These are phyloP conservation scores for Metschnikowia amazonensis DNA, from an alignment of 805 yeast genomes.

Conservation along the genomic window DNA sequence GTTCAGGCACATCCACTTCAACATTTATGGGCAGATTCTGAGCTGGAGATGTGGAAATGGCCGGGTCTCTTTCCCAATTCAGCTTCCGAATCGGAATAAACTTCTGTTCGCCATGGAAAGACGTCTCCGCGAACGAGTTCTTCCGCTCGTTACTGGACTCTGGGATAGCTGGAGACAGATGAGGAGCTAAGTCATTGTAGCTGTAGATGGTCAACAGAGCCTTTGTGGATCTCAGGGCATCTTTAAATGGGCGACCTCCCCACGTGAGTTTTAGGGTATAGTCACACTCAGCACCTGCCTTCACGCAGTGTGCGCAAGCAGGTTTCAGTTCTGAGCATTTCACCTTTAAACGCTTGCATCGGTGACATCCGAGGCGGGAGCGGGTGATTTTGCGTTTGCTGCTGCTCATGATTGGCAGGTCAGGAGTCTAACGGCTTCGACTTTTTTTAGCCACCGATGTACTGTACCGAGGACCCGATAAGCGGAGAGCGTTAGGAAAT, in stretches of 20 bases:
- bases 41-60: background rate
- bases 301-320: conserved; percentile 52
- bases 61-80: background rate
- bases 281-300: conserved; percentile 50
- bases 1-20: background rate
- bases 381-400: conserved; percentile 32
- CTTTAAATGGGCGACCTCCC: conserved; percentile 70
- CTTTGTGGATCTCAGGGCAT: conserved; percentile 7
- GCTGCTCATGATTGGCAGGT: conserved; percentile 1
- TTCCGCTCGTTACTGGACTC: background rate
- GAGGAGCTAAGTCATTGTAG: background rate
- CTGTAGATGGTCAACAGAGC: background rate
- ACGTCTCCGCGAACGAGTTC: background rate
- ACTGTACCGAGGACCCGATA: background rate
- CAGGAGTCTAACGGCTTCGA: background rate
- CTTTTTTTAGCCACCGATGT: background rate
- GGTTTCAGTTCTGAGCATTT: conserved; percentile 74
- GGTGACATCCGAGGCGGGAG: conserved; percentile 57
- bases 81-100: background rate
- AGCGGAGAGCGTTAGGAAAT: background rate
- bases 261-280: conserved; percentile 61
- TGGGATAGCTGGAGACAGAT: background rate
- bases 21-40: too few species aligned
- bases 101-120: background rate
- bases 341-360: conserved; percentile 57